Base-by-base conservation (phyloP, 192 early-diverging fungal species). In the Blastocladiella britannica region DNA sequence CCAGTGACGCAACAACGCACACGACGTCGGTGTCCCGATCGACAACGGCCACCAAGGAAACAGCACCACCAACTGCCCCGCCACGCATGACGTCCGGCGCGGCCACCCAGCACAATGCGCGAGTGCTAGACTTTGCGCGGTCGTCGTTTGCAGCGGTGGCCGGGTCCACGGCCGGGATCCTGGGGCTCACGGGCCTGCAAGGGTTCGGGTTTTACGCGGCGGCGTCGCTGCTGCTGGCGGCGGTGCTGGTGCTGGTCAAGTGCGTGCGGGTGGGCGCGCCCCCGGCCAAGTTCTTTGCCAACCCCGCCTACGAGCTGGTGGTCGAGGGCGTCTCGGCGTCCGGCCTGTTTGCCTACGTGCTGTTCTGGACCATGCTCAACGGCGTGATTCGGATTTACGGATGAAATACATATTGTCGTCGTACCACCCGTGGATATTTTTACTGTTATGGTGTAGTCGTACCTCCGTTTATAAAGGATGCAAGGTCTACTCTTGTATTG, bases 91-190 rank as follows among this genome's bases (percentile, higher is more conserved):
- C n/a, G 15, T 47, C 37, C 1, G 37, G n/a, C 25, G 25, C 57
- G 54, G 60, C 65, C n/a, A 51, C 67, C 55, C 61, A 58, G 31
- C 72, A 81, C 66, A 87, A 87, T 65, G 60, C 66, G 15, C 66
- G 68, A 57, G 73, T 72, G 28, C 64, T 87, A 51, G 72, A 71
- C 53, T 84, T 79, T 62, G 76, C 75, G 54, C 80, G 85, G 20
- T 78, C 79, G 3, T 82, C 77, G 12, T 70, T 81, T 57, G 81
- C 85, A 4, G 80, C 75, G 52, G 71, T 87, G 58, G 74, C 83
- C 18, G 91, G 91, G 51, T 76, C 80, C 18, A 85, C 88, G 22
- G 91, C 89, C 24, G 91, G 91, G 29, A 86, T 90, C 62, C 76
- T 91, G 29, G 88, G 88, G 0, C 73, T 94, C 56, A 85, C 86